Conservation (phyloP, 768 basidiomycete species). For the Postia placenta region DNA sequence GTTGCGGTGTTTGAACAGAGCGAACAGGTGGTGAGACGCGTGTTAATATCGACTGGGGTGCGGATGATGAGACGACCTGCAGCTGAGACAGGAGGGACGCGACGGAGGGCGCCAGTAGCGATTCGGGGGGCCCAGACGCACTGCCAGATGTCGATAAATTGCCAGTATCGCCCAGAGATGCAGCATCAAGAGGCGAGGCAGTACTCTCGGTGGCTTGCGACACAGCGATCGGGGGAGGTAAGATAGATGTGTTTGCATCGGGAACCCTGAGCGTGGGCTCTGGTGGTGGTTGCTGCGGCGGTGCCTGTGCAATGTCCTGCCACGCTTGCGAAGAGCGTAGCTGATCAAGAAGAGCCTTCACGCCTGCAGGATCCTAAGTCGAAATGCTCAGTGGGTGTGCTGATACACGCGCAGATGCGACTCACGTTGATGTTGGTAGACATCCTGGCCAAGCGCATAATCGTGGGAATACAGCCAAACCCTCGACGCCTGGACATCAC, state of each 20-base stretch:
- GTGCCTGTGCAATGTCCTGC: slow-evolving; percentile 37
- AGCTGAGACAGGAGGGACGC: slow-evolving; percentile 61
- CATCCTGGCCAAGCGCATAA: slow-evolving; percentile 28
- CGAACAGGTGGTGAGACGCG: slow-evolving; percentile 3
- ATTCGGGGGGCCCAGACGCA: neutral
- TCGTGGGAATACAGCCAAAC: slow-evolving; percentile 1
- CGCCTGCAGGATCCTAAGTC: slow-evolving; percentile 54
- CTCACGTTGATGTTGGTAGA: slow-evolving; percentile 56
- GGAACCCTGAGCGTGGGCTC: neutral
- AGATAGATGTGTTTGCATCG: neutral
- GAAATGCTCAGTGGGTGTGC: neutral
- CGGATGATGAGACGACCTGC: slow-evolving; percentile 28
- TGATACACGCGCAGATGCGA: neutral
- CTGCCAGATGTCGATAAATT: neutral
- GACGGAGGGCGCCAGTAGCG: slow-evolving; percentile 29
- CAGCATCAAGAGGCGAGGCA: neutral
- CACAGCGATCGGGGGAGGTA: neutral
- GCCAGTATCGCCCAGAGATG: neutral
- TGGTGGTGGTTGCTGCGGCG: neutral
- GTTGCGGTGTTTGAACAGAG: neutral
- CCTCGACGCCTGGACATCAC: too few relatives aligned
- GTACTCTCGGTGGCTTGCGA: neutral
- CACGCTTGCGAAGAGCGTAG: slow-evolving; percentile 64
- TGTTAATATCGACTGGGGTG: slow-evolving; percentile 8
- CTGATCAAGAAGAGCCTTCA: slow-evolving; percentile 68